phyloP scores from a whole-genome alignment of 306 rosid species.

The Glycine tomentella region DNA sequence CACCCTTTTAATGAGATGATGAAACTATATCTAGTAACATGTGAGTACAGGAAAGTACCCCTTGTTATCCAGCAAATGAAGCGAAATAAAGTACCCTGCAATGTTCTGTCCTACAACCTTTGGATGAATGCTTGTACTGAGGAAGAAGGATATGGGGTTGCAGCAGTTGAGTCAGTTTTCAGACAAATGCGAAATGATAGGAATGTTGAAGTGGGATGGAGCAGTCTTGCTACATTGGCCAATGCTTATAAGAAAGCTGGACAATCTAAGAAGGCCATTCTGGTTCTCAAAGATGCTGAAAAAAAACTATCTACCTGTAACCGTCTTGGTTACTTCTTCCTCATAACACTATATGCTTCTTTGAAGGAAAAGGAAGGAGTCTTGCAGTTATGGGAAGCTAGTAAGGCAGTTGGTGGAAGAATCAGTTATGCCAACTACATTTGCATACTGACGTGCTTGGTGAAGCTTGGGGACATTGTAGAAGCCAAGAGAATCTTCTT shows the following conservation, averaged over 20 bases:
- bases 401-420: slow-evolving; percentile 72
- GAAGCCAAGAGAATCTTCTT: slow-evolving; percentile 69
- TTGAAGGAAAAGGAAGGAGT: slow-evolving; percentile 72
- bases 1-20: slow-evolving; percentile 87
- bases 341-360: slow-evolving; percentile 72
- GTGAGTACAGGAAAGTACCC: slow-evolving; percentile 66
- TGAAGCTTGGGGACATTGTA: slow-evolving; percentile 70
- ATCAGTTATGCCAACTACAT: slow-evolving; percentile 75
- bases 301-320: slow-evolving; percentile 61
- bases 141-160: slow-evolving; percentile 54
- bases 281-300: slow-evolving; percentile 68
- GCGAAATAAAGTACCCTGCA: slow-evolving; percentile 62
- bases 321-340: slow-evolving; percentile 82
- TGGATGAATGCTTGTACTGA: slow-evolving; percentile 79
- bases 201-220: slow-evolving; percentile 85
- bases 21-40: slow-evolving; percentile 75
- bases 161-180: slow-evolving; percentile 63
- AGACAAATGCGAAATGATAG: slow-evolving; percentile 68
- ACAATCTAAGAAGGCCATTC: slow-evolving; percentile 60
- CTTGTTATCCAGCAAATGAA: slow-evolving; percentile 77
- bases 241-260: slow-evolving; percentile 68
- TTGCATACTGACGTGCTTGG: slow-evolving; percentile 67
- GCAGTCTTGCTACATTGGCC: slow-evolving; percentile 79
- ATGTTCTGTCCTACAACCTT: slow-evolving; percentile 84
- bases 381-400: slow-evolving; percentile 73